Conservation (phyloP, 495 filamentous ascomycete genomes). For the Parathielavia hyrcaniae region DNA sequence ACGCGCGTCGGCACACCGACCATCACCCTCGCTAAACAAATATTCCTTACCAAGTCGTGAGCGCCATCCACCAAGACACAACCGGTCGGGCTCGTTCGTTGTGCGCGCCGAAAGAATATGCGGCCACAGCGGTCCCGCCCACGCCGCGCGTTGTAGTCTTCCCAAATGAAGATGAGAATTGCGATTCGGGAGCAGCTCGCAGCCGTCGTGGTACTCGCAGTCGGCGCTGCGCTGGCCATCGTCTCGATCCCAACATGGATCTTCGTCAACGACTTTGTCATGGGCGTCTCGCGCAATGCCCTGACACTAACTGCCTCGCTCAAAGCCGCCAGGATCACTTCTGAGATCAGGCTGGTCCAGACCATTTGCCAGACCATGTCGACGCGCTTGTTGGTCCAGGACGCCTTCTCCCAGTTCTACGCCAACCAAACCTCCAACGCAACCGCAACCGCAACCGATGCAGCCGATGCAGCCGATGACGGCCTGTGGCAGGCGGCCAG, state of each 20-base stretch:
- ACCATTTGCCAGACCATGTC: slow-evolving; percentile 59
- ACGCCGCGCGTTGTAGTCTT: slow-evolving; percentile 33
- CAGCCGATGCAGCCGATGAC: slow-evolving; percentile 43
- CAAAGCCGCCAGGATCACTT: slow-evolving; percentile 74
- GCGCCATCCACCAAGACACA: not conserved
- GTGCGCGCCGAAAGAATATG: slow-evolving; percentile 23
- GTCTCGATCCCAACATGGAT: slow-evolving; percentile 54
- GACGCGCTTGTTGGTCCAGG: slow-evolving; percentile 62
- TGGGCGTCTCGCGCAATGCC: slow-evolving; percentile 50
- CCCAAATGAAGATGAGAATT: slow-evolving; percentile 61
- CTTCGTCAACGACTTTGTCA: slow-evolving; percentile 68
- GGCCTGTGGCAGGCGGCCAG: slow-evolving; percentile 46
- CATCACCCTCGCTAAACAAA: no score
- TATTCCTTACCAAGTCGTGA: no score
- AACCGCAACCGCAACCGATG: no score
- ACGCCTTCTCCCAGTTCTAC: slow-evolving; percentile 57
- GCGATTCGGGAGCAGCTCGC: slow-evolving; percentile 78
- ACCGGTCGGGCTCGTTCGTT: not conserved
- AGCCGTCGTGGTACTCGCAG: slow-evolving; percentile 63
- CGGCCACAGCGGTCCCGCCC: slow-evolving; percentile 16
- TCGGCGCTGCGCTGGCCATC: slow-evolving; percentile 57
- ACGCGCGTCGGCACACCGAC: not conserved
- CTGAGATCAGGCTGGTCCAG: slow-evolving; percentile 67
- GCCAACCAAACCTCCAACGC: slow-evolving; percentile 44
- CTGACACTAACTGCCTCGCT: slow-evolving; percentile 75